Evolutionary conservation across 805 yeast genomes (phyloP).

Genomic region (Candida taoyuanica): DNA sequence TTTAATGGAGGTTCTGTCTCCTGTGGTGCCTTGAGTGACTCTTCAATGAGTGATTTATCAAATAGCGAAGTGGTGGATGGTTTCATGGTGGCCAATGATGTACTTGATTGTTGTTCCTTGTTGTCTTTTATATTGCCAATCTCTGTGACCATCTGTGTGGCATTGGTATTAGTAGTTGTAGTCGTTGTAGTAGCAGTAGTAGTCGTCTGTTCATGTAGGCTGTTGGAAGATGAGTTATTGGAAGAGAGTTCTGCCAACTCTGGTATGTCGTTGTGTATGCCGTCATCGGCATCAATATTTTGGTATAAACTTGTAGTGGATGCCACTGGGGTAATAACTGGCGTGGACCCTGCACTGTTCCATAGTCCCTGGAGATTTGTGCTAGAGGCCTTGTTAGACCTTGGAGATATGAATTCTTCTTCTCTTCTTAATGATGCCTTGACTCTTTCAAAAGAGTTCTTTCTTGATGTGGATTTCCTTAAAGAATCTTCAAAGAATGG

Average conservation of each 20-base stretch:
- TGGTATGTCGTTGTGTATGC: conserved; percentile 7
- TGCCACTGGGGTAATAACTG: conserved; percentile 7
- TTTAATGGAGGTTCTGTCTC: conserved; percentile 2
- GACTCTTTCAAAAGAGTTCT: conserved; percentile 15
- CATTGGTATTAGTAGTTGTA: not conserved
- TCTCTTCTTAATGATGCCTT: conserved; percentile 12
- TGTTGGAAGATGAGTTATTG: conserved; percentile 23
- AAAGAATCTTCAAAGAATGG: conserved; percentile 17
- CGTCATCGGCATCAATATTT: conserved; percentile 27
- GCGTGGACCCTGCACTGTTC: conserved; percentile 7
- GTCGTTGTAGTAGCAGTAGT: not conserved
- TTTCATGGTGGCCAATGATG: conserved; percentile 5
- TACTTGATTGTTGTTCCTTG: too few relatives aligned
- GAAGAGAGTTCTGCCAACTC: conserved; percentile 22
- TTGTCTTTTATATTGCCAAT: too few relatives aligned
- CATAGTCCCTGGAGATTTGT: not conserved
- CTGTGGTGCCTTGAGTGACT: conserved; percentile 18
- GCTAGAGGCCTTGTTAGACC: not conserved
- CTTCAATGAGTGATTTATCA: conserved; percentile 23
- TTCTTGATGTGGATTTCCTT: conserved; percentile 2
- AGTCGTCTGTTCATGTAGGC: conserved; percentile 11
- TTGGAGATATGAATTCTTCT: conserved; percentile 13
- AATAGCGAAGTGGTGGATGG: conserved; percentile 12
- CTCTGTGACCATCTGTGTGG: too few relatives aligned
- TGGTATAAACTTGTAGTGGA: conserved; percentile 14